These are phyloP conservation scores for Pilasporangium apinafurcum DNA, from an alignment of 352 stramenopile species.

Conservation along the genomic window DNA sequence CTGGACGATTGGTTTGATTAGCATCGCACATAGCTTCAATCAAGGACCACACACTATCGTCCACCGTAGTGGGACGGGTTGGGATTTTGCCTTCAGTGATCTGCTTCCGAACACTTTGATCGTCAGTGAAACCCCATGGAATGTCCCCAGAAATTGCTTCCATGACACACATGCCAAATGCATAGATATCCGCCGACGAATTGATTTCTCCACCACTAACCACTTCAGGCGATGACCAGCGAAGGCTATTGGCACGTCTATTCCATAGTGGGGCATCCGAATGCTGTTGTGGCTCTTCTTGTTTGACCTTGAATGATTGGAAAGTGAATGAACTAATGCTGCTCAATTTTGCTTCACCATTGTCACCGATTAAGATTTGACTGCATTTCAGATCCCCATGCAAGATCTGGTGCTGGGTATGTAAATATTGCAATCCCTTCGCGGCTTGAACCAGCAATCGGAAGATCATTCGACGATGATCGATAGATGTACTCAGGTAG, in stretches of 20 bases:
- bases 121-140: conserved; percentile 49
- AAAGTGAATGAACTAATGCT: conserved; percentile 38
- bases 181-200: conserved; percentile 40
- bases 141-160: conserved; percentile 53
- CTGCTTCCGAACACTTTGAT: conserved; percentile 29
- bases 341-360: conserved; percentile 48
- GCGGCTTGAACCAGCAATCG: conserved; percentile 41
- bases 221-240: conserved; percentile 53
- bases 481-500: conserved; percentile 34
- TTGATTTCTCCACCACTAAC: conserved; percentile 5
- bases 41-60: conserved; percentile 38
- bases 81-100: conserved; percentile 39
- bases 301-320: neutral
- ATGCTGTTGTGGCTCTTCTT: neutral
- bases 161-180: conserved; percentile 58
- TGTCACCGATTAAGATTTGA: conserved; percentile 51
- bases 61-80: conserved; percentile 18
- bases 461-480: conserved; percentile 28
- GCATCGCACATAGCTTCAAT: conserved; percentile 48
- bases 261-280: neutral
- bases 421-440: conserved; percentile 44
- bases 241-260: conserved; percentile 21
- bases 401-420: conserved; percentile 27
- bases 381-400: conserved; percentile 49
- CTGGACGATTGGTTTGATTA: conserved; percentile 31